Evolutionary conservation across 345 rosid species (phyloP).

Genomic region (Populus nigra): DNA sequence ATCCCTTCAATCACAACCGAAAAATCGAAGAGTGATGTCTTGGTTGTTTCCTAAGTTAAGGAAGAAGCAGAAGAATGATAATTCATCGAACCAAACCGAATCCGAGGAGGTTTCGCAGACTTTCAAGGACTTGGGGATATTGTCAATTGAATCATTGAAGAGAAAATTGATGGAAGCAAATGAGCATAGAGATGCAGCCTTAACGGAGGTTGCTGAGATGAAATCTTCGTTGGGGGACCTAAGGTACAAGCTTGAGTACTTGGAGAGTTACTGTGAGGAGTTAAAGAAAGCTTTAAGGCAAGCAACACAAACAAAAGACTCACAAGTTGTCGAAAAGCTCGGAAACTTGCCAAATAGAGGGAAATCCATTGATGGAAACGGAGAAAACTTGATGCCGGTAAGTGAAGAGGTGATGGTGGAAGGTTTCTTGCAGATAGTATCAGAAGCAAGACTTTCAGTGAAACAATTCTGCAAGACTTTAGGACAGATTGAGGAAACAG

Average conservation of each 20-base stretch:
- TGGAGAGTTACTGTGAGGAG: slow-evolving; percentile 79
- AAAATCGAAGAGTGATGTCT: slow-evolving; percentile 63
- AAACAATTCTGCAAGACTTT: slow-evolving; percentile 90
- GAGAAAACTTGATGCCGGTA: slow-evolving; percentile 60
- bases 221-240: slow-evolving; percentile 70
- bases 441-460: slow-evolving; percentile 87
- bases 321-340: slow-evolving; percentile 29
- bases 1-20: slow-evolving; percentile 53
- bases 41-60: slow-evolving; percentile 75
- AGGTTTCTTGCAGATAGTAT: slow-evolving; percentile 86
- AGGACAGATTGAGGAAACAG: slow-evolving; percentile 69
- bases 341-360: slow-evolving; percentile 36
- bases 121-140: slow-evolving; percentile 52
- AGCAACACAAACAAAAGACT: slow-evolving; percentile 46
- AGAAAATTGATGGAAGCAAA: slow-evolving; percentile 74
- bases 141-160: slow-evolving; percentile 66
- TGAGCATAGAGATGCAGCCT: slow-evolving; percentile 69
- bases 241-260: slow-evolving; percentile 70
- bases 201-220: slow-evolving; percentile 71
- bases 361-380: slow-evolving; percentile 34
- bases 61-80: slow-evolving; percentile 65
- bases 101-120: slow-evolving; percentile 75
- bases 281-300: slow-evolving; percentile 75
- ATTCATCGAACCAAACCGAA: slow-evolving; percentile 63
- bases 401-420: slow-evolving; percentile 87